Evolutionary conservation across 2,329 filamentous ascomycete genomes (phyloP).

Genomic region (Corniculantispora saksenae): DNA sequence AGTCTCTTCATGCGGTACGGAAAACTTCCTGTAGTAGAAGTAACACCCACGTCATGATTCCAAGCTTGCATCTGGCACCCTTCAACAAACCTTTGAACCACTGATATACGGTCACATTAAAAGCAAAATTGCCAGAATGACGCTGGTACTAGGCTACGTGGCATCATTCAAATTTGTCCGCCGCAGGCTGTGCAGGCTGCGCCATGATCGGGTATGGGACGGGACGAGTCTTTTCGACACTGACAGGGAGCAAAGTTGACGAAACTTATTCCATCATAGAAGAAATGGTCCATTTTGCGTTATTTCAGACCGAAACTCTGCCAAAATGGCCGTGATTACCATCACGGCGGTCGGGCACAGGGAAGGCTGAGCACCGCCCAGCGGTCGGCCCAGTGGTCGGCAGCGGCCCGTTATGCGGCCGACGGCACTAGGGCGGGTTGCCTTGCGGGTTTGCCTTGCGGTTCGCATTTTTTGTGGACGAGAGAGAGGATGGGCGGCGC

Average conservation of each 20-base stretch:
- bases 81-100: too few relatives aligned
- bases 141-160: too few relatives aligned
- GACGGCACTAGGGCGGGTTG: neutral
- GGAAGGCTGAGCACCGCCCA: slow-evolving; percentile 5
- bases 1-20: too few relatives aligned
- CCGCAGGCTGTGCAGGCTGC: slow-evolving; percentile 11
- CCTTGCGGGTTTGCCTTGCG: slow-evolving; percentile 11
- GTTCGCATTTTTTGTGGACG: slow-evolving; percentile 4
- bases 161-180: neutral
- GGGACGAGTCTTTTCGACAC: too few relatives aligned
- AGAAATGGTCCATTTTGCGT: neutral
- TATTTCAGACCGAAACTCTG: neutral
- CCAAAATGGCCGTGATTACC: neutral
- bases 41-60: too few relatives aligned
- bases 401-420: slow-evolving; percentile 17
- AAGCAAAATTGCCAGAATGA: too few relatives aligned
- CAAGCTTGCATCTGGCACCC: too few relatives aligned
- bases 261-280: neutral
- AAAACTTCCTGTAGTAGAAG: too few relatives aligned
- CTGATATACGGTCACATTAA: too few relatives aligned
- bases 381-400: slow-evolving; percentile 1
- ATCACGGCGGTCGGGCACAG: slow-evolving; percentile 2
- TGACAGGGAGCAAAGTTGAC: neutral
- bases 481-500: too few relatives aligned
- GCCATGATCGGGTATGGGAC: neutral